Conservation (phyloP, 169 alveolate species). For the Plasmodium vinckei region DNA sequence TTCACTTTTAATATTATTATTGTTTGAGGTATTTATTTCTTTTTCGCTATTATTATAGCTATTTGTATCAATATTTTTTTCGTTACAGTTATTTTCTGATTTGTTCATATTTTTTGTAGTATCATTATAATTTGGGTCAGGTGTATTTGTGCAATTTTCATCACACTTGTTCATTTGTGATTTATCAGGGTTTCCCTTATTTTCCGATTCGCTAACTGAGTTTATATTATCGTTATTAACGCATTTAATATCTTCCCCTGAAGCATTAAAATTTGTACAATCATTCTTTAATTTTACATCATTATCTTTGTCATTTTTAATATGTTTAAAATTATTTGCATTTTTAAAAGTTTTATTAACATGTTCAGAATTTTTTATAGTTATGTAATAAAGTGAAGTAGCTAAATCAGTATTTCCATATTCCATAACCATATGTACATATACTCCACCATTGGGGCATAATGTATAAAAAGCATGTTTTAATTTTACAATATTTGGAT, state of each 20-base stretch:
- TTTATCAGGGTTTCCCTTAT: background rate
- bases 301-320: background rate
- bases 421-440: constrained; percentile 71
- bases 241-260: background rate
- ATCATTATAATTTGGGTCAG: background rate
- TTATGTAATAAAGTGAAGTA: constrained; percentile 51
- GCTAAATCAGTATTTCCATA: constrained; percentile 70
- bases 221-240: background rate
- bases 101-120: background rate
- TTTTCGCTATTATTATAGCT: background rate
- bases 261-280: background rate
- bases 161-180: background rate
- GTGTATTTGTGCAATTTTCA: background rate
- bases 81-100: background rate
- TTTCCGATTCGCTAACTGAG: background rate
- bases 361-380: constrained; percentile 20
- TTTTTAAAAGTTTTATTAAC: background rate
- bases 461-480: constrained; percentile 91
- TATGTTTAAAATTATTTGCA: background rate
- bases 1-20: background rate
- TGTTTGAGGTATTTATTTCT: background rate
- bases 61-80: background rate
- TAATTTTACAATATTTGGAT: constrained; percentile 94
- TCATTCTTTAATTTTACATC: background rate
- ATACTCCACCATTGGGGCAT: constrained; percentile 36